Evolutionary conservation across 2,329 filamentous ascomycete genomes (phyloP).

Genomic region (Didymella segeticola): DNA sequence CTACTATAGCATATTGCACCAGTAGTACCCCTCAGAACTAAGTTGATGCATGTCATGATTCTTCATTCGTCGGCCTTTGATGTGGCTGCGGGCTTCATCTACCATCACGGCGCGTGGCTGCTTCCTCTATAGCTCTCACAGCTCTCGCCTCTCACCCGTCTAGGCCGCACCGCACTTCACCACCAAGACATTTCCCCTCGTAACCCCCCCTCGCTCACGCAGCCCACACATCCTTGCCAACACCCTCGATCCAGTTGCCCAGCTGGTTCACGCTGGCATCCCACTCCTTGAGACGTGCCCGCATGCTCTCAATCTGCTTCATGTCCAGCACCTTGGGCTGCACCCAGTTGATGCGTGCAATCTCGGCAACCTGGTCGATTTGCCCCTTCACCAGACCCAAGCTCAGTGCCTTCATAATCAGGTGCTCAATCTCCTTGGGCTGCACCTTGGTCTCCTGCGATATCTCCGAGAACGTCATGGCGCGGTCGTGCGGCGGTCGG

Average conservation of each 20-base stretch:
- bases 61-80: conserved; percentile 23
- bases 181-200: neutral
- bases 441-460: conserved; percentile 90
- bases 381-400: conserved; percentile 87
- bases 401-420: conserved; percentile 99
- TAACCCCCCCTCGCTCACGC: conserved; percentile 51
- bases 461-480: conserved; percentile 91
- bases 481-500: conserved; percentile 90
- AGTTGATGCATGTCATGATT: no score
- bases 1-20: no score
- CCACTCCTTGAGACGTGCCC: conserved; percentile 87
- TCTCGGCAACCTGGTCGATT: conserved; percentile 94
- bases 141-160: conserved; percentile 1
- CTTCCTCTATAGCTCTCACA: conserved; percentile 14
- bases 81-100: conserved; percentile 19
- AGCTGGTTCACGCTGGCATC: conserved; percentile 94
- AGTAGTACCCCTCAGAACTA: no score
- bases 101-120: conserved; percentile 21
- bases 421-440: conserved; percentile 91
- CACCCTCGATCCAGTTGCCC: conserved; percentile 94
- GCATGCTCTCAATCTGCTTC: conserved; percentile 94
- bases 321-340: conserved; percentile 97
- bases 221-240: conserved; percentile 95
- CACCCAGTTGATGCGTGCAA: conserved; percentile 97
- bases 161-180: neutral